Percentiles rank a stretch among this genome's conserved stretches.
phyloP scores from a whole-genome alignment of 2,329 filamentous ascomycete genomes.

The Microdochium bolleyi region DNA sequence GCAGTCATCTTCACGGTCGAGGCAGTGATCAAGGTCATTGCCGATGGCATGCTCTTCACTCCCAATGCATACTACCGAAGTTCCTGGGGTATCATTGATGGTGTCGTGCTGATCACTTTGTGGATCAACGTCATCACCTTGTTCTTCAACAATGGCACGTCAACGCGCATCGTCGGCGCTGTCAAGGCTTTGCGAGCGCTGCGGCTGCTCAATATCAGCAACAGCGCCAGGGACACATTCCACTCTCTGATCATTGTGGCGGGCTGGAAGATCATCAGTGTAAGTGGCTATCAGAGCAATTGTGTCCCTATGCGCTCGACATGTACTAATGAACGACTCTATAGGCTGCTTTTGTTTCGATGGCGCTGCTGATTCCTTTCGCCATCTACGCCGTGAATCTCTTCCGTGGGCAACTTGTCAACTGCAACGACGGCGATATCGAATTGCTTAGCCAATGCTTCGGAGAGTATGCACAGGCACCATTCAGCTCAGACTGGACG shows the following conservation, averaged over 20 bases:
- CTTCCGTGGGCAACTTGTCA: slow-evolving; percentile 73
- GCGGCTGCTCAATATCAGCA: slow-evolving; percentile 87
- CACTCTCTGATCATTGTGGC: slow-evolving; percentile 92
- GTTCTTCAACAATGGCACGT: slow-evolving; percentile 70
- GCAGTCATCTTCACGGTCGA: slow-evolving; percentile 80
- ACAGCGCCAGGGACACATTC: slow-evolving; percentile 92
- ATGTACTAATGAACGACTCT: slow-evolving; percentile 7
- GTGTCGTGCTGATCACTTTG: slow-evolving; percentile 80
- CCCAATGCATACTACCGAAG: slow-evolving; percentile 96
- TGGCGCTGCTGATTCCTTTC: slow-evolving; percentile 91
- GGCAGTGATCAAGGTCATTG: slow-evolving; percentile 84
- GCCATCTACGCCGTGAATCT: slow-evolving; percentile 93
- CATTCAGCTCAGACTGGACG: slow-evolving; percentile 67
- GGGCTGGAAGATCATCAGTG: slow-evolving; percentile 86
- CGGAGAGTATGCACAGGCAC: slow-evolving; percentile 70
- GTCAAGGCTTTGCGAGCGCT: slow-evolving; percentile 93
- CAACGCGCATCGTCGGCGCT: slow-evolving; percentile 83
- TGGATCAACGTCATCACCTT: slow-evolving; percentile 92
- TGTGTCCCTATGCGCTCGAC: background rate
- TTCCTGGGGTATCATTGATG: slow-evolving; percentile 95
- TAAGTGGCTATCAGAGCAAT: slow-evolving; percentile 28
- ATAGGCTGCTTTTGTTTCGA: slow-evolving; percentile 78
- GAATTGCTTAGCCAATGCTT: slow-evolving; percentile 63
- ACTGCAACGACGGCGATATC: slow-evolving; percentile 67
- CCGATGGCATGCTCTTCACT: slow-evolving; percentile 92